These are phyloP conservation scores for Volvariella surrecta DNA, from an alignment of 1,284 basidiomycete genomes.

Conservation along the genomic window DNA sequence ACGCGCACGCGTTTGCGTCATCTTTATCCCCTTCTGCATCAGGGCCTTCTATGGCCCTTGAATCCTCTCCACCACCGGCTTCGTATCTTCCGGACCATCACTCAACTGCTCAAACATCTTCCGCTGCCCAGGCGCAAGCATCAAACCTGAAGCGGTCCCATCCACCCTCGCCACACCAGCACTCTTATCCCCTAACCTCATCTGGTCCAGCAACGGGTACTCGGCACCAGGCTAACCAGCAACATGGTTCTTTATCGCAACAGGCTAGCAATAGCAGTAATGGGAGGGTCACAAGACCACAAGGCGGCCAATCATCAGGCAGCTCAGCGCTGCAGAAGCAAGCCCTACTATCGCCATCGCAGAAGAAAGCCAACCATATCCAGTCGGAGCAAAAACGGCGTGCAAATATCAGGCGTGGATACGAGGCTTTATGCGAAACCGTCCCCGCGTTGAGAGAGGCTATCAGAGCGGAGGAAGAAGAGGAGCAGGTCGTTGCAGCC, in stretches of 20 bases:
- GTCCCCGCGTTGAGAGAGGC: slow-evolving; percentile 76
- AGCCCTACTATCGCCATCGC: slow-evolving; percentile 60
- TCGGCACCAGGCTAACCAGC: neutral
- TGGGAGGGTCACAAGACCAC: slow-evolving; percentile 4
- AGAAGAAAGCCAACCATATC: slow-evolving; percentile 93
- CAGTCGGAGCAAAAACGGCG: slow-evolving; percentile 85
- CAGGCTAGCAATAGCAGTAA: slow-evolving; percentile 7
- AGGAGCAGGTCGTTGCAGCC: slow-evolving; percentile 33
- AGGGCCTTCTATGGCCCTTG: slow-evolving; percentile 11
- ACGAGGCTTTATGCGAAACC: slow-evolving; percentile 75
- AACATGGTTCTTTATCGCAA: slow-evolving; percentile 1
- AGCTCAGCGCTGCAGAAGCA: slow-evolving; percentile 28
- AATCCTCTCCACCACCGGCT: slow-evolving; percentile 9
- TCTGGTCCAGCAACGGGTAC: neutral
- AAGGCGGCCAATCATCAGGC: slow-evolving; percentile 5
- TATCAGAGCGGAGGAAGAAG: slow-evolving; percentile 59
- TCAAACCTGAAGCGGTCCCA: slow-evolving; percentile 14
- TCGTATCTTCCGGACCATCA: slow-evolving; percentile 4
- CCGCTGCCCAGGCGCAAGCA: neutral
- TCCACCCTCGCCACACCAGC: slow-evolving; percentile 17
- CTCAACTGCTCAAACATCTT: slow-evolving; percentile 6
- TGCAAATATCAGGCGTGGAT: slow-evolving; percentile 84
- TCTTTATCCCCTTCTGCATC: slow-evolving; percentile 14
- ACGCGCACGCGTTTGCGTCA: slow-evolving; percentile 4
- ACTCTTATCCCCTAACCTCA: slow-evolving; percentile 6